These are phyloP conservation scores for Ambrosia trifida DNA, from an alignment of 129 eudicot genomes.

Conservation along the genomic window DNA sequence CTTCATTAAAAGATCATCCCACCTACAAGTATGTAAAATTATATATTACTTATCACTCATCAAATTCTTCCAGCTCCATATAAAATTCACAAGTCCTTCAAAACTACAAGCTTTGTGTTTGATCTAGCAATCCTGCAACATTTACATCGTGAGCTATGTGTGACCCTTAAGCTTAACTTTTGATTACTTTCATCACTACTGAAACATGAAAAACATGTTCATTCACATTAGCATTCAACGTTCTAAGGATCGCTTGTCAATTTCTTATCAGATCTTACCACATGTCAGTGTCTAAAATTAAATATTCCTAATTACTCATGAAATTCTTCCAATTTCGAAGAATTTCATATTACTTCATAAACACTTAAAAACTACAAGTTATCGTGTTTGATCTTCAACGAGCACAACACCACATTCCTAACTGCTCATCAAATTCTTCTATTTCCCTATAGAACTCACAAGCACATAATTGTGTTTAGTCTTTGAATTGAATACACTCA, in stretches of 20 bases:
- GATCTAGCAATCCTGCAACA: too few relatives aligned
- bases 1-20: background rate
- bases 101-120: too few relatives aligned
- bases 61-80: constrained; percentile 6
- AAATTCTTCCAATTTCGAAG: too few relatives aligned
- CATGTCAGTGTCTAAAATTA: background rate
- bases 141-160: background rate
- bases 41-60: background rate
- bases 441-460: background rate
- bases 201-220: background rate
- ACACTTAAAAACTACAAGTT: background rate
- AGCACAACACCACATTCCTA: too few relatives aligned
- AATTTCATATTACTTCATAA: too few relatives aligned
- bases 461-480: background rate
- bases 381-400: background rate
- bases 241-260: background rate
- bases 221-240: background rate
- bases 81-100: background rate
- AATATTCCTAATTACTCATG: background rate
- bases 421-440: background rate
- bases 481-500: too few relatives aligned
- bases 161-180: background rate
- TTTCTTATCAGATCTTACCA: constrained; percentile 1
- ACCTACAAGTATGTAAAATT: background rate
- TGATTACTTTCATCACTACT: background rate